Evolutionary conservation across 805 yeast species (phyloP).

Genomic region (Isabelozyma rhagii): DNA sequence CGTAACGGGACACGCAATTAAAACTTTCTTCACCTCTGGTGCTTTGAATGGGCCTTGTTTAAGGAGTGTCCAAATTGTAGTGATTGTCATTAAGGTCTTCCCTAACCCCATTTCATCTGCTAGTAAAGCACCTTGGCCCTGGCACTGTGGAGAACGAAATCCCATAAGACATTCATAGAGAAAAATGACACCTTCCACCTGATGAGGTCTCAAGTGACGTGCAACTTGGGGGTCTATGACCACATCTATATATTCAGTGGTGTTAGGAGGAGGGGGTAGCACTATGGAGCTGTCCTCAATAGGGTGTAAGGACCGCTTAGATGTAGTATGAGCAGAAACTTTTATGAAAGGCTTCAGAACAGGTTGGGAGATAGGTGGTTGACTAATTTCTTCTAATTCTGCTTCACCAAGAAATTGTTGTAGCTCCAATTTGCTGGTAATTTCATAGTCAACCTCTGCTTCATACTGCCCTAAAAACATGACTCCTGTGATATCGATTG

Average conservation of each 20-base stretch:
- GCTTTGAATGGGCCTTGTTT: constrained; percentile 54
- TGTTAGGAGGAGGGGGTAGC: constrained; percentile 6
- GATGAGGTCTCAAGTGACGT: constrained; percentile 71
- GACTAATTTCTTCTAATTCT: not conserved
- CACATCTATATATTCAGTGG: constrained; percentile 22
- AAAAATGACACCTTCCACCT: constrained; percentile 77
- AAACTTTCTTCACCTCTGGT: constrained; percentile 51
- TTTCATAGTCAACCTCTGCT: constrained; percentile 54
- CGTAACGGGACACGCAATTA: constrained; percentile 91
- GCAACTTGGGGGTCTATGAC: constrained; percentile 60
- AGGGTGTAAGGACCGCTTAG: not conserved
- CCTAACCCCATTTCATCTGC: constrained; percentile 97
- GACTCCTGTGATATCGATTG: constrained; percentile 31
- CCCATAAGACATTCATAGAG: constrained; percentile 84
- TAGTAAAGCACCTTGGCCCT: constrained; percentile 66
- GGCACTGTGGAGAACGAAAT: constrained; percentile 30
- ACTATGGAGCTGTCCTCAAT: constrained; percentile 2
- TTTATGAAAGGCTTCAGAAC: constrained; percentile 33
- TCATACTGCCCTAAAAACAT: constrained; percentile 59
- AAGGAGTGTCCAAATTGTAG: constrained; percentile 79
- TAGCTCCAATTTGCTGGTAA: constrained; percentile 12
- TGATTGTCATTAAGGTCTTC: constrained; percentile 75
- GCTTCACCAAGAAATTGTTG: constrained; percentile 2
- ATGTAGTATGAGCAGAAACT: not conserved
- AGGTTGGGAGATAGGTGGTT: constrained; percentile 28